A percentile compares a stretch with the other conserved stretches of the same genome.
Evolutionary conservation across 1,284 basidiomycete genomes (phyloP).

Genomic region (Leucoagaricus sp.): DNA sequence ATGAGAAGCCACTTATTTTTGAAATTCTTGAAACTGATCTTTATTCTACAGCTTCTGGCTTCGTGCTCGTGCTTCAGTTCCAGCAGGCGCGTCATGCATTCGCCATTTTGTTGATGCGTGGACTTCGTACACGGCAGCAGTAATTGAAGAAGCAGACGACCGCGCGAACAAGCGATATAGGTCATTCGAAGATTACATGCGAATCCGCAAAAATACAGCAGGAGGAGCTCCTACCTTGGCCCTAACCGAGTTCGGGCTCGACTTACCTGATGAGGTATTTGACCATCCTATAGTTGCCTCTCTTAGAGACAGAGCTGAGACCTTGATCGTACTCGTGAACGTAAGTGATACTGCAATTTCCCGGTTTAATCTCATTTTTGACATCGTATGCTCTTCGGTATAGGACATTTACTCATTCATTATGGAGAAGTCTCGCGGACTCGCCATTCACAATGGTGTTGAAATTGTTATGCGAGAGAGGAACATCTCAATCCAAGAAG

Average conservation of each 20-base stretch:
- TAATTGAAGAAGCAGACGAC: constrained; percentile 39
- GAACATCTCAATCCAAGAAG: background rate
- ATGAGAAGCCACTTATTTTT: background rate
- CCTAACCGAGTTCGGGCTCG: constrained; percentile 29
- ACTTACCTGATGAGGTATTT: constrained; percentile 1
- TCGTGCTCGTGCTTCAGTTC: constrained; percentile 18
- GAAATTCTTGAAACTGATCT: background rate
- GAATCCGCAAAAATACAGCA: constrained; percentile 33
- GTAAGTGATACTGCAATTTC: background rate
- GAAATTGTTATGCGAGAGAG: background rate
- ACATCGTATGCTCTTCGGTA: too few relatives aligned
- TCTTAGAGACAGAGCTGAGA: background rate
- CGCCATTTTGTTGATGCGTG: constrained; percentile 34
- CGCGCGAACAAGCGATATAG: constrained; percentile 29
- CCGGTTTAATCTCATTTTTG: background rate
- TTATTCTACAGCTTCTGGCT: constrained; percentile 23
- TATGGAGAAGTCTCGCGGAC: constrained; percentile 2
- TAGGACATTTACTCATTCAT: constrained; percentile 1
- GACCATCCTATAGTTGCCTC: background rate
- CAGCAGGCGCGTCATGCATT: constrained; percentile 21
- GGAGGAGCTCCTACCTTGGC: constrained; percentile 34
- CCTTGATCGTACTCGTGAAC: background rate
- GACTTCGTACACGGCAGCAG: constrained; percentile 32
- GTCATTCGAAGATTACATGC: constrained; percentile 36
- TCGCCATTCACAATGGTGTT: background rate